phyloP scores from a whole-genome alignment of 768 basidiomycete species.

The Cystobasidium ongulense region DNA sequence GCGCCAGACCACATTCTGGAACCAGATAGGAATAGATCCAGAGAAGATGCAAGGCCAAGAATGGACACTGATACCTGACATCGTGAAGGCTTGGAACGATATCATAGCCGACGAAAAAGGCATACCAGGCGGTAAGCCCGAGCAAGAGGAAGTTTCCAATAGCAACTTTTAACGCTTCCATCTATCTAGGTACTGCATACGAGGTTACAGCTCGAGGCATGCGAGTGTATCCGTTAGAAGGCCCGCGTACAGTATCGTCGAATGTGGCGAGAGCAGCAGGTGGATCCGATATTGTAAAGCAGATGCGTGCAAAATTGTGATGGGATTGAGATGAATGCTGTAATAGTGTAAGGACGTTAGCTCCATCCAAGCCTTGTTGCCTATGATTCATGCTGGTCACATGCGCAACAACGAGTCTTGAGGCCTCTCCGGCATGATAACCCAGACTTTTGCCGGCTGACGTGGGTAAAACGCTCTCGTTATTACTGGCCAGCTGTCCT shows the following conservation, averaged over 20 bases:
- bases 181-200: slow-evolving; percentile 2
- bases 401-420: too few species aligned
- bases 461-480: too few species aligned
- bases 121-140: background rate
- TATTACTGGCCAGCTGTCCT: too few species aligned
- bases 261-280: slow-evolving; percentile 3
- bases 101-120: background rate
- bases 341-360: too few species aligned
- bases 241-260: background rate
- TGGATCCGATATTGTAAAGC: background rate
- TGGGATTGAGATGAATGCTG: too few species aligned
- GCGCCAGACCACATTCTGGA: background rate
- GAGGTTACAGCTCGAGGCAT: background rate
- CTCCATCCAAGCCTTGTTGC: too few species aligned
- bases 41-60: slow-evolving; percentile 4
- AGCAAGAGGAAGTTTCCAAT: background rate
- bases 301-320: background rate
- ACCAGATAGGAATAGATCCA: background rate
- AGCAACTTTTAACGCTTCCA: background rate
- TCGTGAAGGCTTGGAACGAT: slow-evolving; percentile 1
- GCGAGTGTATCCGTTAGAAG: background rate
- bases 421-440: too few species aligned
- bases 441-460: too few species aligned
- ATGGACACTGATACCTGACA: background rate
- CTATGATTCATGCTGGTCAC: too few species aligned